Conservation (phyloP, 2,329 filamentous ascomycete genomes). For the Penicillium capsulatum region DNA sequence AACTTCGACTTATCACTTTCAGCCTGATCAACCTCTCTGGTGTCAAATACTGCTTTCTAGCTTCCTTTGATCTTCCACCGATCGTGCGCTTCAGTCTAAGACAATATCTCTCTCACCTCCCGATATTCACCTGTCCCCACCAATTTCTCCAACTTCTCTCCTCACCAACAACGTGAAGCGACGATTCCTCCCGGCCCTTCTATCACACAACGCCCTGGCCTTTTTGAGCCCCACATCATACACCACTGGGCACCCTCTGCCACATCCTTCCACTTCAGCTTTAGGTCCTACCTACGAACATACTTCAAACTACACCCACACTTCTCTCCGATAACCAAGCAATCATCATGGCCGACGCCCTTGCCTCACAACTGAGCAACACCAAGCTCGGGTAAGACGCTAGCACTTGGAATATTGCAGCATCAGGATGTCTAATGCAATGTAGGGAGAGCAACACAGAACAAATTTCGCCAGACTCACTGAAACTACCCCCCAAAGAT, state of each 20-base stretch:
- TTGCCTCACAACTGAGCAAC: slow-evolving; percentile 45
- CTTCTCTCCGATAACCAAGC: slow-evolving; percentile 10
- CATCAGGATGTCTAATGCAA: slow-evolving; percentile 11
- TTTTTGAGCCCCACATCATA: not conserved
- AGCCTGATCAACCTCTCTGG: not conserved
- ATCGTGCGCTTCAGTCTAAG: too few species aligned
- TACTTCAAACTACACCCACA: not conserved
- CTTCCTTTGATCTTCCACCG: too few species aligned
- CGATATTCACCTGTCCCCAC: too few species aligned
- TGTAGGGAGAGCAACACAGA: slow-evolving; percentile 39
- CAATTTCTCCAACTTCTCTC: not conserved
- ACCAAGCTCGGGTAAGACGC: slow-evolving; percentile 41
- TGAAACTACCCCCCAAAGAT: slow-evolving; percentile 48
- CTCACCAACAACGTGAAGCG: slow-evolving; percentile 2
- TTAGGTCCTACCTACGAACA: not conserved
- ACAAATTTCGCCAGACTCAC: slow-evolving; percentile 42
- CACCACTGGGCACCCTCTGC: not conserved
- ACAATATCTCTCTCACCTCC: too few species aligned
- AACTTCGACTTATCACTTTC: not conserved
- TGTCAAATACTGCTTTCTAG: too few species aligned
- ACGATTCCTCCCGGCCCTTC: not conserved
- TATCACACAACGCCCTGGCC: not conserved
- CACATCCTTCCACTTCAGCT: not conserved
- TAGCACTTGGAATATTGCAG: slow-evolving; percentile 2
- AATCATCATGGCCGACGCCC: slow-evolving; percentile 41